These are phyloP conservation scores for Casuarina equisetifolia DNA, from an alignment of 306 rosid species.

Conservation along the genomic window DNA sequence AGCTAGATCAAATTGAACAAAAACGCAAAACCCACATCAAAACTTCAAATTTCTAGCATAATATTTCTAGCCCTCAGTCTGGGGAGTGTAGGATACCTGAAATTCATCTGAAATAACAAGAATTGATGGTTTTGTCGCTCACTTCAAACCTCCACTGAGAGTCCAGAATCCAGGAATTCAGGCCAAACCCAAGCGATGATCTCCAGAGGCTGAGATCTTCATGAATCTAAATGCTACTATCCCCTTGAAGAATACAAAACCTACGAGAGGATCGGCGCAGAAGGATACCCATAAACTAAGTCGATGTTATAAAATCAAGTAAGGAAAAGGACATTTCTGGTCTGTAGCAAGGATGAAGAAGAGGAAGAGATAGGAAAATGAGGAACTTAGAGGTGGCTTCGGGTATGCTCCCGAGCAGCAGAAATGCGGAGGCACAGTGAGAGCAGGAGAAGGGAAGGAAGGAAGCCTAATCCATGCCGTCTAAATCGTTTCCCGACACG, in stretches of 20 bases:
- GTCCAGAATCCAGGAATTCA: constrained; percentile 24
- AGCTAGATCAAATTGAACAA: not conserved
- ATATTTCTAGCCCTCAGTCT: not conserved
- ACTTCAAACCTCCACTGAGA: constrained; percentile 19
- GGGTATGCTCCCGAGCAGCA: not conserved
- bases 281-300: constrained; percentile 4
- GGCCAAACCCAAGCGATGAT: constrained; percentile 12
- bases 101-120: constrained; percentile 26
- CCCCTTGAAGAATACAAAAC: constrained; percentile 15
- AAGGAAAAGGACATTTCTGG: not conserved
- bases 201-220: constrained; percentile 10
- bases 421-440: not conserved
- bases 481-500: not conserved
- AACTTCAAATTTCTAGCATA: not conserved
- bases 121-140: constrained; percentile 17
- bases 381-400: not conserved
- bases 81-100: constrained; percentile 34
- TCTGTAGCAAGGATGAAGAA: not conserved
- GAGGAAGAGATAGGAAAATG: not conserved
- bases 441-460: not conserved
- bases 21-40: not conserved
- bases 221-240: constrained; percentile 11
- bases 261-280: not conserved
- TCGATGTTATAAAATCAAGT: not conserved
- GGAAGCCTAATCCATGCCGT: not conserved